phyloP scores from a whole-genome alignment of 768 basidiomycete genomes.

The Hygrocybe coccinea region DNA sequence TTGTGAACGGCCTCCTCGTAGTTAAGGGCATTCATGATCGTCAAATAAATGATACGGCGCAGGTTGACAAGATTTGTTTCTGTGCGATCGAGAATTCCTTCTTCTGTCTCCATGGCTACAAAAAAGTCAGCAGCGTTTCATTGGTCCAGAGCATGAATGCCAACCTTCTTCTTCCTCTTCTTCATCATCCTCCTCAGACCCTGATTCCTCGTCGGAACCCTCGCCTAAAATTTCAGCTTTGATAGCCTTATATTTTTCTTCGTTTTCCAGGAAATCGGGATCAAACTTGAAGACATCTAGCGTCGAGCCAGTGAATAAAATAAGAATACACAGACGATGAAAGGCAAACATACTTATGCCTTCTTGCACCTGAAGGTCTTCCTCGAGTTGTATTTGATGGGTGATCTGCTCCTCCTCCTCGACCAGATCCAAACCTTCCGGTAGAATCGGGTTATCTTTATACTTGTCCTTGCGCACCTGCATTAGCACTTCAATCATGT shows the following conservation, averaged over 20 bases:
- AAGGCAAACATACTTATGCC: constrained; percentile 70
- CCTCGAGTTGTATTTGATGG: constrained; percentile 87
- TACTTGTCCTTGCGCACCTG: constrained; percentile 98
- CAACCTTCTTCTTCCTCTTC: constrained; percentile 49
- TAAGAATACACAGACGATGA: not conserved
- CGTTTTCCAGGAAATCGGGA: constrained; percentile 80
- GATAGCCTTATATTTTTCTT: constrained; percentile 89
- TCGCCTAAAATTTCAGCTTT: constrained; percentile 93
- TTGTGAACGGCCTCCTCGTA: constrained; percentile 99
- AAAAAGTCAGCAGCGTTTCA: not conserved
- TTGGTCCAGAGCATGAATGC: not conserved
- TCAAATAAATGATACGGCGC: constrained; percentile 89
- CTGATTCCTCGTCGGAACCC: constrained; percentile 69
- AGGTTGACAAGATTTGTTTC: constrained; percentile 95
- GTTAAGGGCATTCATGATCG: constrained; percentile 97
- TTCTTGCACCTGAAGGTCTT: constrained; percentile 91
- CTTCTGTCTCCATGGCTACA: constrained; percentile 66
- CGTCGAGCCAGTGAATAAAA: constrained; percentile 9
- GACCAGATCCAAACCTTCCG: constrained; percentile 92
- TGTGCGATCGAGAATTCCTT: constrained; percentile 91
- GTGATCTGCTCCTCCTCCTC: constrained; percentile 99
- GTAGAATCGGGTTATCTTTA: constrained; percentile 94
- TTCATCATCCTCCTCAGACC: constrained; percentile 56
- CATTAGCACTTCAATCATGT: constrained; percentile 99
- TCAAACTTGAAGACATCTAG: constrained; percentile 95